phyloP scores from a whole-genome alignment of 768 basidiomycete genomes.

The Suillus spraguei region DNA sequence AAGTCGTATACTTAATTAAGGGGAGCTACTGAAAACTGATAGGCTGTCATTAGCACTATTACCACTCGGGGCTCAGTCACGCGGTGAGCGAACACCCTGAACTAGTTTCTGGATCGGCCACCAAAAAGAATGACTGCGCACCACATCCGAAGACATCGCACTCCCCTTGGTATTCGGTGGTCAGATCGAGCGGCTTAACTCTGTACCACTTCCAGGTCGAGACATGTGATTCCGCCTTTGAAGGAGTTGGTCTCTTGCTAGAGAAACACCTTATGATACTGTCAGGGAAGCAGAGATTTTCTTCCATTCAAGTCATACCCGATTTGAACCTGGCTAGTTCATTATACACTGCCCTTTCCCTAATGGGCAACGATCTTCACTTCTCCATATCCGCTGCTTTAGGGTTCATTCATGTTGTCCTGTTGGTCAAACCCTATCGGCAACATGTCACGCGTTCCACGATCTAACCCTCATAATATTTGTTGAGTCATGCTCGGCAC shows the following conservation, averaged over 20 bases:
- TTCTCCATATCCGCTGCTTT: conserved; percentile 34
- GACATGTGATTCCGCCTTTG: neutral
- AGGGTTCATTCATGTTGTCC: conserved; percentile 25
- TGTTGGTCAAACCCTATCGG: conserved; percentile 13
- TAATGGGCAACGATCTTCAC: conserved; percentile 27
- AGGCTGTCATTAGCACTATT: neutral
- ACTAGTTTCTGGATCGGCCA: conserved; percentile 1
- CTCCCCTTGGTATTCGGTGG: neutral
- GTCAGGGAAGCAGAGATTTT: neutral
- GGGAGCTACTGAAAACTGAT: neutral
- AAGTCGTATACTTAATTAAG: neutral
- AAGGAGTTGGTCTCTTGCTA: neutral
- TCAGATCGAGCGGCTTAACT: neutral
- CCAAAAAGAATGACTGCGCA: neutral
- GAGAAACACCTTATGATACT: neutral
- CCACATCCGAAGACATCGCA: neutral
- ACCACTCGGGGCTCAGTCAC: neutral
- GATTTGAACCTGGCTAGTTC: neutral
- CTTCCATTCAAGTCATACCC: neutral
- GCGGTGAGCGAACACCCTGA: neutral
- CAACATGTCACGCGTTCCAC: neutral
- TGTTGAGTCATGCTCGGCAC: neutral
- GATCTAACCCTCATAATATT: neutral
- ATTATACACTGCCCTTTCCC: neutral
- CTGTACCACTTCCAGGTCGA: neutral